Evolutionary conservation across 2,329 filamentous ascomycete species (phyloP).

Genomic region (Botrytis fragariae): DNA sequence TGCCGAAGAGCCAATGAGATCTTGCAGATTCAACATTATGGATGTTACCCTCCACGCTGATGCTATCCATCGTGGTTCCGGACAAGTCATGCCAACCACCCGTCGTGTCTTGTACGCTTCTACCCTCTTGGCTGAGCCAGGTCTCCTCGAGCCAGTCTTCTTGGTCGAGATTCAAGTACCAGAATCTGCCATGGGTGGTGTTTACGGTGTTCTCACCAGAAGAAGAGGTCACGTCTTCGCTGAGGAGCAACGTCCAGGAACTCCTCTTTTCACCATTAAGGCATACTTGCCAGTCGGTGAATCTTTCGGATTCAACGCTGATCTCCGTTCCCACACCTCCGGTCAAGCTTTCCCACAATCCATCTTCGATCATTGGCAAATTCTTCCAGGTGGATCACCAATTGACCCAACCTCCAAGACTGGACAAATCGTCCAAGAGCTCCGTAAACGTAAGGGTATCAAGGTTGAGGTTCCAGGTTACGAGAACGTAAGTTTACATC

Average conservation of each 20-base stretch:
- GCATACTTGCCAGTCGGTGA: conserved; percentile 95
- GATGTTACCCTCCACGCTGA: conserved; percentile 99
- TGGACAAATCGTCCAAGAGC: conserved; percentile 78
- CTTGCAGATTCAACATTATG: conserved; percentile 96
- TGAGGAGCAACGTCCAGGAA: conserved; percentile 97
- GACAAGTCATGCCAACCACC: conserved; percentile 96
- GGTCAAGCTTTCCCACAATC: conserved; percentile 99
- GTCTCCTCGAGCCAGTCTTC: conserved; percentile 96
- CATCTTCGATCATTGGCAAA: conserved; percentile 98
- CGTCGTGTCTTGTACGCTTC: conserved; percentile 97
- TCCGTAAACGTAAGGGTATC: conserved; percentile 99
- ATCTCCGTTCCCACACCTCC: conserved; percentile 88
- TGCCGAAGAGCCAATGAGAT: conserved; percentile 97
- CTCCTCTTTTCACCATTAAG: conserved; percentile 99
- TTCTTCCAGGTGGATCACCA: conserved; percentile 89
- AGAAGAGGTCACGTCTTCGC: conserved; percentile 98
- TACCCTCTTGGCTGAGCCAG: conserved; percentile 84
- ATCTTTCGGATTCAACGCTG: conserved; percentile 98
- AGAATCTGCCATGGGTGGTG: conserved; percentile 98
- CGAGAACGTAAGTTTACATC: conserved; percentile 77
- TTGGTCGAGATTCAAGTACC: conserved; percentile 99
- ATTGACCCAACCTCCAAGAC: conserved; percentile 80
- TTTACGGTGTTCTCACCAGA: conserved; percentile 98
- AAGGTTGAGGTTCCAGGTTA: conserved; percentile 91
- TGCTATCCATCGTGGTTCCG: conserved; percentile 99